A percentile compares a stretch with the other conserved stretches of the same genome.
Evolutionary conservation across 2,329 filamentous ascomycete species (phyloP).

Genomic region (Aspergillus tubingensis): DNA sequence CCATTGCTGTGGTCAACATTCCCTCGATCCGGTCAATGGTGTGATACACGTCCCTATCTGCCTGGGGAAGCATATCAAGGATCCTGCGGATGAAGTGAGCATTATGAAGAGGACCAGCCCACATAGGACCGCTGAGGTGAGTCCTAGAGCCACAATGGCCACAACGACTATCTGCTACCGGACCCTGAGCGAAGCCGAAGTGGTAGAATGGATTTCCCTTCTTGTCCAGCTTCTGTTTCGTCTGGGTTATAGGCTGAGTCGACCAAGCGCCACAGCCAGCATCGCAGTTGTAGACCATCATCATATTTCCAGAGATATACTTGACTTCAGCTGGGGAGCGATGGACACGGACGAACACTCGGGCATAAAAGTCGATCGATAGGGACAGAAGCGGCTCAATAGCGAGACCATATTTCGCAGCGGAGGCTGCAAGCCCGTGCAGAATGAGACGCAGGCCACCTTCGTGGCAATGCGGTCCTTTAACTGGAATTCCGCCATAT

Average conservation of each 20-base stretch:
- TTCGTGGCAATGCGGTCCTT: conserved; percentile 84
- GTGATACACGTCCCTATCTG: conserved; percentile 70
- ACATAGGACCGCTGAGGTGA: conserved; percentile 93
- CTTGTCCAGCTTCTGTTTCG: conserved; percentile 67
- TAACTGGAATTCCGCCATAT: conserved; percentile 88
- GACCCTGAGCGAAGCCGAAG: conserved; percentile 71
- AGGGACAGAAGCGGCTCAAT: conserved; percentile 91
- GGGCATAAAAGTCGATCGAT: conserved; percentile 93
- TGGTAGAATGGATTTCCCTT: conserved; percentile 75
- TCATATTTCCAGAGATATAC: conserved; percentile 84
- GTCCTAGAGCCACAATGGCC: conserved; percentile 83
- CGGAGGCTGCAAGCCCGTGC: conserved; percentile 75
- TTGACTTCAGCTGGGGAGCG: conserved; percentile 85
- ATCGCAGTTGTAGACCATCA: conserved; percentile 91
- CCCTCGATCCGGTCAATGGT: conserved; percentile 82
- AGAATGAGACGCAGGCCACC: conserved; percentile 84
- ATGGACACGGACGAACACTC: conserved; percentile 81
- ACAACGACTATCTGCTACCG: conserved; percentile 67
- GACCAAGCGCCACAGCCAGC: conserved; percentile 88
- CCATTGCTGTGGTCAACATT: conserved; percentile 85
- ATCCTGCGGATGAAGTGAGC: conserved; percentile 78
- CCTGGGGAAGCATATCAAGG: conserved; percentile 68
- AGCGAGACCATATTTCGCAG: conserved; percentile 79
- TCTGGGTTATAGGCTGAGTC: conserved; percentile 74
- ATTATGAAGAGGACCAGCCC: conserved; percentile 84